Evolutionary conservation across 768 basidiomycete species (phyloP), one percentile per base, ranked within the genome.

Genomic region (Sporobolomyces pararoseus): DNA sequence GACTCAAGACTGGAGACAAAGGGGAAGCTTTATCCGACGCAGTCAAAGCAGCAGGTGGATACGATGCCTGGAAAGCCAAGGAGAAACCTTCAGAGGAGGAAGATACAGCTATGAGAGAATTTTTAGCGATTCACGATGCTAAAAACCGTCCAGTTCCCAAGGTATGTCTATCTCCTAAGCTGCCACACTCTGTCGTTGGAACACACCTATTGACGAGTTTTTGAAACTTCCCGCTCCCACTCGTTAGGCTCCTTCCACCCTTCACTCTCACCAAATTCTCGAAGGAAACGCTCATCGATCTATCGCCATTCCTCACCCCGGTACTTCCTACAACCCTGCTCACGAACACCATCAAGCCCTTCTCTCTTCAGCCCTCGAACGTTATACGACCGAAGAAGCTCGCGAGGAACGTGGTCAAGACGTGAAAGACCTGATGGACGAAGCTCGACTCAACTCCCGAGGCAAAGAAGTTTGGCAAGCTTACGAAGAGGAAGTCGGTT

Each of bases 261-360:
- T 76, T 12, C 57, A 59, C 49, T 37, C 51, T 2, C 76, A 76
- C 61, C 21, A 61, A 21, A 60, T 76, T 6, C 65, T 75, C 62
- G 21, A 46, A 46, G 10, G 52, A 25, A 31, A 42, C 44, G 16
- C 47, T 4, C 49, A 37, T 9, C 64, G 54, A n/a, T 58, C 75
- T 25, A 61, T 76, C 65, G 31, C 63, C n/a, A 39, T 71, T n/a
- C 76, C 76, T 4, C 74, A 75, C 29, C 69, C 75, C 34, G 75
- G 75, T 44, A 62, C 67, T 34, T 75, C 76, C 7, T 74, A 75
- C 75, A 76, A 74, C 68, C 75, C 75, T 14, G 23, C 71, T 0
- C 70, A 67, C 57, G 62, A 63, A 6, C 64, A 75, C 32, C 76
- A 75, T 68, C 73, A 73, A 47, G 70, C 73, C 7, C 66, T 77